Evolutionary conservation across 2,329 filamentous ascomycete genomes (phyloP).

Genomic region (Shiraia sp.): DNA sequence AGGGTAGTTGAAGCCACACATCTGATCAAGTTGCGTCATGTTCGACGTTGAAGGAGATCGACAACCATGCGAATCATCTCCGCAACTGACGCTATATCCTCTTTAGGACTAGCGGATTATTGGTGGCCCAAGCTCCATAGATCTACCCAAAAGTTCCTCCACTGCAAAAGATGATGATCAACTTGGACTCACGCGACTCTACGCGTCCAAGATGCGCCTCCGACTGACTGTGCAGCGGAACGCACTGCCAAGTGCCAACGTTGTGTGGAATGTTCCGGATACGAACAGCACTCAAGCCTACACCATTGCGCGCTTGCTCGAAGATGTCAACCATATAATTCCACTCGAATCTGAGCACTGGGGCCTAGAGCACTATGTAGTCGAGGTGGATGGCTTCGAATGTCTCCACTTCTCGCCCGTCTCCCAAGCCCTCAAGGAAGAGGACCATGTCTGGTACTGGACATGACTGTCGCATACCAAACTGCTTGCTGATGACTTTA

Average conservation of each 20-base stretch:
- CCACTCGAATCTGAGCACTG: slow-evolving; percentile 81
- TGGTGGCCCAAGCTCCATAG: slow-evolving; percentile 8
- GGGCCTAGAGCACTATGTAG: slow-evolving; percentile 87
- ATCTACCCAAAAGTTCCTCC: slow-evolving; percentile 14
- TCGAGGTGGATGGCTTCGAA: slow-evolving; percentile 79
- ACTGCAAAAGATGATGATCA: background rate
- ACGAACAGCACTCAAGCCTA: slow-evolving; percentile 33
- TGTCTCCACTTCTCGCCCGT: slow-evolving; percentile 84
- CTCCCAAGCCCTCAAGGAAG: slow-evolving; percentile 71
- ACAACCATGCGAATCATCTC: slow-evolving; percentile 9
- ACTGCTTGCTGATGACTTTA: slow-evolving; percentile 39
- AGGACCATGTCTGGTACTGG: slow-evolving; percentile 79
- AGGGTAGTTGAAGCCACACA: no score
- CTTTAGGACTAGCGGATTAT: slow-evolving; percentile 10
- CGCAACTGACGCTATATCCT: slow-evolving; percentile 5
- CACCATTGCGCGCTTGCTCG: slow-evolving; percentile 76
- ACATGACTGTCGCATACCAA: background rate
- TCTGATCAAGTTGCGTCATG: slow-evolving; percentile 15
- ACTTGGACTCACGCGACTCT: slow-evolving; percentile 5
- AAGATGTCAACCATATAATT: slow-evolving; percentile 76
- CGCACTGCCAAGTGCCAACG: slow-evolving; percentile 41
- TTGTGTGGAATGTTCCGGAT: slow-evolving; percentile 43
- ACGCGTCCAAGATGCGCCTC: slow-evolving; percentile 38
- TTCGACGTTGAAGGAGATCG: background rate
- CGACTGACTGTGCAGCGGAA: slow-evolving; percentile 44